Evolutionary conservation across 176 grass and related monocot genomes (phyloP).

Genomic region (Oryza meridionalis): DNA sequence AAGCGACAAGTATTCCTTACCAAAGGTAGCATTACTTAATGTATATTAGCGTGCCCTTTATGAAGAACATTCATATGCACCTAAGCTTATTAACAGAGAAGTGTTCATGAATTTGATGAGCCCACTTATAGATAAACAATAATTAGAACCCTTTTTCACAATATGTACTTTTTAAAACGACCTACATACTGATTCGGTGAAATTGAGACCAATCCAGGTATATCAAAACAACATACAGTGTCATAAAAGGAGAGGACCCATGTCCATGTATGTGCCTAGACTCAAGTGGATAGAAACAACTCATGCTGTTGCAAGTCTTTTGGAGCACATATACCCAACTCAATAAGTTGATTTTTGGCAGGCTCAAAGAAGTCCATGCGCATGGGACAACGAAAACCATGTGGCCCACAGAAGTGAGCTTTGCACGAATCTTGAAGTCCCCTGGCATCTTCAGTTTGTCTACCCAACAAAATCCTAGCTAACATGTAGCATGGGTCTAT

Average conservation of each 20-base stretch:
- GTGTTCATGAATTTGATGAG: not conserved
- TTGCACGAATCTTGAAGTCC: not conserved
- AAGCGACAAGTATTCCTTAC: not conserved
- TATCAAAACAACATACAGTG: not conserved
- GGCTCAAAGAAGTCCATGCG: not conserved
- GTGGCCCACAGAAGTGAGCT: not conserved
- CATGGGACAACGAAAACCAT: not conserved
- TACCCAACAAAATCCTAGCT: too few relatives aligned
- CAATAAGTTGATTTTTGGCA: not conserved
- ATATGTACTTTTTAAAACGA: not conserved
- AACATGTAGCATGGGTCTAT: too few relatives aligned
- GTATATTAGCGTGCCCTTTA: too few relatives aligned
- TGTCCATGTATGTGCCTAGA: too few relatives aligned
- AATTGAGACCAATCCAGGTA: not conserved
- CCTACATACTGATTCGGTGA: not conserved
- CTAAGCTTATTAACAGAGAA: not conserved
- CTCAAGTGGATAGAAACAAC: not conserved
- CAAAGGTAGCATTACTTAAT: too few relatives aligned
- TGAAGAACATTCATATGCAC: not conserved
- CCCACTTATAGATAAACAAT: not conserved
- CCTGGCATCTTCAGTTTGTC: too few relatives aligned
- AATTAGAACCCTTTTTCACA: too few relatives aligned
- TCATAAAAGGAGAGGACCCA: not conserved
- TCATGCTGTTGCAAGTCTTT: not conserved
- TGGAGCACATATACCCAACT: not conserved